Base-by-base conservation (phyloP, 352 stramenopile genomes). In the Hyaloperonospora brassicae region DNA sequence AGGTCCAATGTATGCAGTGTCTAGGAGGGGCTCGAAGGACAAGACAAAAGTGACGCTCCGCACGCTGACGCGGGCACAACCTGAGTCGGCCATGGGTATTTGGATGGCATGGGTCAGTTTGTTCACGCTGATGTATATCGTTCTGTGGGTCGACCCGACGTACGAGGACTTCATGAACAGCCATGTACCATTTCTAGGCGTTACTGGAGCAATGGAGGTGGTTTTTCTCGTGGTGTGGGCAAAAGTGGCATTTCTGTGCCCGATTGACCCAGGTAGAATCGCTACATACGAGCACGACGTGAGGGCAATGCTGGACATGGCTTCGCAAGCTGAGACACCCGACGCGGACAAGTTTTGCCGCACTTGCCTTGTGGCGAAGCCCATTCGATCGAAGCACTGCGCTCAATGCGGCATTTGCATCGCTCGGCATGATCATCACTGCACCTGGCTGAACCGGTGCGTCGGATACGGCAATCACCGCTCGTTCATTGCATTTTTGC, bases 341-440 rank as follows among this genome's bases (percentile, higher is more conserved):
- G 57, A 79, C 31, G 63, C 70, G 45, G 60, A 59, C 14, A 82
- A 75, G 35, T 75, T 87, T 49, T 92, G 81, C 53, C 69, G 73
- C 41, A 87, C 82, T 22, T 92, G 82, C 45, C 69, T 84, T 11
- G 72, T 89, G 14, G 59, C 64, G 40, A 88, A 89, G 25, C 79
- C 79, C 0, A 68, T 89, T 50, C 77, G 84, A 2, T 88, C 79
- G 38, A 95, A 93, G 56, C 85, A 94, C 55, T 93, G 85, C 44
- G 62, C 68, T 6, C 69, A 83, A 41, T 92, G 77, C 55, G 77
- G 79, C 22, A 70, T 90, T 13, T 92, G 84, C 50, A 73, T 95
- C 7, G 79, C 76, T n/a, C 79, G 84, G 7, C 76, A 91, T 55
- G 86, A 95, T 51, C 86, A 95, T 51, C 82, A 95, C 62, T 95